Evolutionary conservation across 192 early-diverging fungal species (phyloP).

Genomic region (Allomyces javanicus): DNA sequence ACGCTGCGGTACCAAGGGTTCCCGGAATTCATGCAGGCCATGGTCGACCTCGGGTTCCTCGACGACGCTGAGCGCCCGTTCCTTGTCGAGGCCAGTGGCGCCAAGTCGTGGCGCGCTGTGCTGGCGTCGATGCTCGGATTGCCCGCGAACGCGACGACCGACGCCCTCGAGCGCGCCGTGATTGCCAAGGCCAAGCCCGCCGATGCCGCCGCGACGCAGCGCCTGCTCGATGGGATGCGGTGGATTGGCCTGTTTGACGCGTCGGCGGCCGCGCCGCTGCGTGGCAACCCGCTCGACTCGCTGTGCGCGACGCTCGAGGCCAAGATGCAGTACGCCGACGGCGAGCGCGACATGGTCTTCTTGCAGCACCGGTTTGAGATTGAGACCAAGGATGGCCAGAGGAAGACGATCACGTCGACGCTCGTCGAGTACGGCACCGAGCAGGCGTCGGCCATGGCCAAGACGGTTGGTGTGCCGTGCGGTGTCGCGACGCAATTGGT

Average conservation of each 20-base stretch:
- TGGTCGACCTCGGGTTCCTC: conserved; percentile 83
- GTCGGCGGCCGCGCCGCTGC: conserved; percentile 30
- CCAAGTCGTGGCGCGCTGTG: conserved; percentile 27
- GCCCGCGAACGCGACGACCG: conserved; percentile 7
- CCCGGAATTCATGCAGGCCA: conserved; percentile 85
- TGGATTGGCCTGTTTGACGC: conserved; percentile 79
- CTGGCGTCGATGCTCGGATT: conserved; percentile 32
- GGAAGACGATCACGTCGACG: conserved; percentile 81
- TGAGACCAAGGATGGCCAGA: conserved; percentile 65
- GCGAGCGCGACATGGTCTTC: conserved; percentile 92
- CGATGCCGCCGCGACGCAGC: conserved; percentile 28
- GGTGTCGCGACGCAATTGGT: conserved; percentile 88
- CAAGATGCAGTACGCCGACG: conserved; percentile 81
- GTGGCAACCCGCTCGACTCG: conserved; percentile 68
- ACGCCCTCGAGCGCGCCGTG: conserved; percentile 37
- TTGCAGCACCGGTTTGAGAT: conserved; percentile 94
- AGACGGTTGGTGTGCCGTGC: conserved; percentile 87
- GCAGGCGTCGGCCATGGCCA: conserved; percentile 84
- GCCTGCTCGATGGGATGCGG: conserved; percentile 51
- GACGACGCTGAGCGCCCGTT: conserved; percentile 44
- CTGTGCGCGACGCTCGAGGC: conserved; percentile 89
- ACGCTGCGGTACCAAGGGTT: conserved; percentile 93
- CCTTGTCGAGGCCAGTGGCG: conserved; percentile 14
- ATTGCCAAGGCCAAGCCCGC: conserved; percentile 42
- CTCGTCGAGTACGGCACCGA: conserved; percentile 82